Evolutionary conservation across 2,329 filamentous ascomycete genomes (phyloP), one percentile per base, ranked within the genome.

Genomic region (Coleophoma eucalyptorum): DNA sequence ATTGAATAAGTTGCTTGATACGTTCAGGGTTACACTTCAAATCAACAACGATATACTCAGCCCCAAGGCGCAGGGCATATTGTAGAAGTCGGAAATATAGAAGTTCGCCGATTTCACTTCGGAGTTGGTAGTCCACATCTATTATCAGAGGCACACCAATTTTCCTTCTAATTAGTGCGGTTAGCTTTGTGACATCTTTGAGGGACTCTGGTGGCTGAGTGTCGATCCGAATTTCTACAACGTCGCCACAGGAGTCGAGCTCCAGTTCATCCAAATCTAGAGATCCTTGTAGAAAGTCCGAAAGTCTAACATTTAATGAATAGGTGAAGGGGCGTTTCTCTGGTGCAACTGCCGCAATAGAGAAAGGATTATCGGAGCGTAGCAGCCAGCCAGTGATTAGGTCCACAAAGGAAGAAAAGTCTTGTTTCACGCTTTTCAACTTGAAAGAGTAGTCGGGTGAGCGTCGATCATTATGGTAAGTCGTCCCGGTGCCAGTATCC

Each of bases 21-120:
- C 68, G 54, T 4, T 65, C 61, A 45, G 77, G 70, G 13, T 69
- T 69, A 26, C 75, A 67, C 4, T 78, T 75, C 13, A 87, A 64
- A 60, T 87, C 82, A 12, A 87, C 66, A 21, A 79, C 81, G 49
- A 82, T 57, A 55, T 80, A 87, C 47, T 86, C 83, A 2, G 84
- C 80, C 2, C 78, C 81, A 43, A 87, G 73, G 12, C 83, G 78
- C 21, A 87, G 68, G 7, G 83, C 83, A 52, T 86, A 79, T 35
- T 78, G 72, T 15, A 85, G 70, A 31, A 86, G 67, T 50, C 78
- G 73, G 5, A 79, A 61, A 58, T 86, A 84, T 52, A 69, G 60
- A 5, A 57, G 3, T 31, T 26, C 16, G 20, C 42, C 46, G 18
- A 38, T 31, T 26, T 18, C 10, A 21, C 18, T 42, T n/a, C n/a